A percentile compares a stretch with the other conserved stretches of the same genome.
phyloP scores from a whole-genome alignment of 768 basidiomycete genomes.

The Suillus fuscotomentosus region DNA sequence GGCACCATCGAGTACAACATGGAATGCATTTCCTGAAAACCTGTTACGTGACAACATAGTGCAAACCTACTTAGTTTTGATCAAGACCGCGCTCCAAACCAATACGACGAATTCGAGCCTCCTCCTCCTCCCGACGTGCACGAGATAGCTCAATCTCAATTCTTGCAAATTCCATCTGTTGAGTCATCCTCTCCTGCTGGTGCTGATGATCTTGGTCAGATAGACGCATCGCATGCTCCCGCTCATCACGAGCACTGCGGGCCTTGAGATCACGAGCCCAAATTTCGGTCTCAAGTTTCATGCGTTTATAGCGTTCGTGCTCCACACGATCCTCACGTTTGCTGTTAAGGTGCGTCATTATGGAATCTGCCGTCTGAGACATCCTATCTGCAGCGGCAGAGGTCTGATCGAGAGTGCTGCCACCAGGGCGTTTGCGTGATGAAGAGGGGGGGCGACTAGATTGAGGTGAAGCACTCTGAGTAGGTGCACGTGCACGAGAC shows the following conservation, averaged over 20 bases:
- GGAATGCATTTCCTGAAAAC: no score
- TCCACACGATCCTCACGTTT: neutral
- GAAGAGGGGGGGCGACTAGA: neutral
- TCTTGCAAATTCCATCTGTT: neutral
- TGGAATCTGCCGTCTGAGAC: neutral
- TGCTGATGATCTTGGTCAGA: neutral
- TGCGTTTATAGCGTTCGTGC: neutral
- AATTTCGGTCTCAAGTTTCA: neutral
- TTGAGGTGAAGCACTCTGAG: neutral
- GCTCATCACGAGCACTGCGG: no score
- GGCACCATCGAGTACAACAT: no score
- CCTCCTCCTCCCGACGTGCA: neutral
- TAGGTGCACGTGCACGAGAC: no score
- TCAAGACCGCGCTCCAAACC: neutral
- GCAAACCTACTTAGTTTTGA: neutral
- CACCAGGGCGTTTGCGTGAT: neutral
- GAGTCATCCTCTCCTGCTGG: neutral
- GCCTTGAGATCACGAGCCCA: no score
- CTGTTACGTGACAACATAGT: neutral
- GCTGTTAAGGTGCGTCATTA: neutral
- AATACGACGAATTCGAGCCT: neutral
- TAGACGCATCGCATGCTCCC: neutral
- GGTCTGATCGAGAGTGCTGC: neutral
- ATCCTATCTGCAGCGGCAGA: neutral
- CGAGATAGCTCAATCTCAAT: neutral